phyloP scores from a whole-genome alignment of 805 yeast genomes.

The Wickerhamomyces hampshirensis region DNA sequence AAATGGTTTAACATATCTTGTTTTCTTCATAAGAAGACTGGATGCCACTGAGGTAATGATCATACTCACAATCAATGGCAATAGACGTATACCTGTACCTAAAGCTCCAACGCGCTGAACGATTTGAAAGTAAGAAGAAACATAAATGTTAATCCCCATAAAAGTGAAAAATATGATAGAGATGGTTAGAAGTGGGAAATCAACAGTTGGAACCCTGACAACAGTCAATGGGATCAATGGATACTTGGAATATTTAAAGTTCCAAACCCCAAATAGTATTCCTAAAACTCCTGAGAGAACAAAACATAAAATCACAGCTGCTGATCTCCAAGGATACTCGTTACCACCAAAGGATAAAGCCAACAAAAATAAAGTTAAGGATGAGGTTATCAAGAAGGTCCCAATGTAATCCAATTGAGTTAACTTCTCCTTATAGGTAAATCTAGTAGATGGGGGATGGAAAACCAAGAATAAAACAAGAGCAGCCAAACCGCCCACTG shows the following conservation, averaged over 20 bases:
- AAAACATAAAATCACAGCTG: constrained; percentile 6
- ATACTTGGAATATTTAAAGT: constrained; percentile 1
- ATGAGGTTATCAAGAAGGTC: constrained; percentile 34
- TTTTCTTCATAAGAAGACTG: constrained; percentile 34
- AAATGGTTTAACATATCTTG: constrained; percentile 37
- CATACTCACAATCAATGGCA: constrained; percentile 38
- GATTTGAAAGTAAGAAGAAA: constrained; percentile 15
- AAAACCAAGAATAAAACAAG: constrained; percentile 26
- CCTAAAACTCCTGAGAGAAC: constrained; percentile 1
- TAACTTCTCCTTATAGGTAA: constrained; percentile 33
- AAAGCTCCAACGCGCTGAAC: constrained; percentile 34
- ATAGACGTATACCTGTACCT: constrained; percentile 39
- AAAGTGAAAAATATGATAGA: constrained; percentile 4
- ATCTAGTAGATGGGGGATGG: constrained; percentile 40
- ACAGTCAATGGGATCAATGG: constrained; percentile 21
- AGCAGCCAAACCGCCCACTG: constrained; percentile 48
- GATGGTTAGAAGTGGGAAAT: not conserved
- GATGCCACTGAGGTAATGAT: constrained; percentile 24
- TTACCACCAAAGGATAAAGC: constrained; percentile 52
- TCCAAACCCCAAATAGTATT: constrained; percentile 2
- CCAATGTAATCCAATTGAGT: constrained; percentile 45
- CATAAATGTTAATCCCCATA: constrained; percentile 2
- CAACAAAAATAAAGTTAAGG: constrained; percentile 38
- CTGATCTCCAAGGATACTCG: constrained; percentile 17
- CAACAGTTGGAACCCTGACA: constrained; percentile 1